Conservation (phyloP, 495 filamentous ascomycete species). For the Aspergillus baeticus region DNA sequence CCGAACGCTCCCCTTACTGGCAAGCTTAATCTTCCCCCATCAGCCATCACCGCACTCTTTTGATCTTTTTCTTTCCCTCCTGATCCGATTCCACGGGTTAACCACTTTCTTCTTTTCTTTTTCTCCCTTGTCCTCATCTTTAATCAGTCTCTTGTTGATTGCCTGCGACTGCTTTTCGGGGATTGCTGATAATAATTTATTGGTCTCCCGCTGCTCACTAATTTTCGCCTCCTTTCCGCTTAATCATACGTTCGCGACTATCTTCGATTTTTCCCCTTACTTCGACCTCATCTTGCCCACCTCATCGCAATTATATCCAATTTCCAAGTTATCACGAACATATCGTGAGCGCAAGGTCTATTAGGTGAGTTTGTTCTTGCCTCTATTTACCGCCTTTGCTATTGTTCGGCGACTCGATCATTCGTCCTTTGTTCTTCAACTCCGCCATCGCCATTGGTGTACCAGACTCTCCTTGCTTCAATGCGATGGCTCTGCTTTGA, state of each 20-base stretch:
- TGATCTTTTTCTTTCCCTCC: background rate
- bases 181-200: slow-evolving; percentile 6
- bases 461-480: slow-evolving; percentile 22
- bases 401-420: background rate
- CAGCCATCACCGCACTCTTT: slow-evolving; percentile 10
- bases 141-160: slow-evolving; percentile 3
- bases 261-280: slow-evolving; percentile 23
- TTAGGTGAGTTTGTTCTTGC: slow-evolving; percentile 7
- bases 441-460: slow-evolving; percentile 5
- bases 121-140: slow-evolving; percentile 8
- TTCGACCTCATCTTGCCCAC: slow-evolving; percentile 17
- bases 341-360: slow-evolving; percentile 2
- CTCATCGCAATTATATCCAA: slow-evolving; percentile 16
- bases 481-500: slow-evolving; percentile 4
- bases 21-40: slow-evolving; percentile 15
- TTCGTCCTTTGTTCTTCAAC: slow-evolving; percentile 1
- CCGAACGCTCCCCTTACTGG: slow-evolving; percentile 13
- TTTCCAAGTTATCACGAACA: background rate
- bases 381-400: background rate
- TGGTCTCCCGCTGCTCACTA: slow-evolving; percentile 18
- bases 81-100: slow-evolving; percentile 1
- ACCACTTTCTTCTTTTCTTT: slow-evolving; percentile 11
- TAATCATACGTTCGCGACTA: slow-evolving; percentile 17
- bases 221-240: slow-evolving; percentile 23
- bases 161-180: slow-evolving; percentile 4